Evolutionary conservation across 495 filamentous ascomycete species (phyloP).

Genomic region (Penicillium herquei): DNA sequence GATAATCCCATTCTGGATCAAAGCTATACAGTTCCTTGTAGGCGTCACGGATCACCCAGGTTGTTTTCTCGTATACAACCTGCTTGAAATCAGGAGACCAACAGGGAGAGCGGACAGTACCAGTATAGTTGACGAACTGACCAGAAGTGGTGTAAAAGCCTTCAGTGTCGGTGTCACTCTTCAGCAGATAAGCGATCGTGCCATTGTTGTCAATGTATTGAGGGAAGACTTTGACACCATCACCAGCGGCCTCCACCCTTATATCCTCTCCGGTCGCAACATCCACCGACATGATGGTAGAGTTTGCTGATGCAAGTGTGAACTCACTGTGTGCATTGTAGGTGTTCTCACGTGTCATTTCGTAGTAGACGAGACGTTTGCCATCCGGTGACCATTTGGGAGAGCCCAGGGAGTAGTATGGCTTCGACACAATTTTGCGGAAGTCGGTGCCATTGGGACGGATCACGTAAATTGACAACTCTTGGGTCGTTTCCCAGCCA

Average conservation of each 20-base stretch:
- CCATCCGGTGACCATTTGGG: conserved; percentile 32
- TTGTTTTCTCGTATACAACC: conserved; percentile 29
- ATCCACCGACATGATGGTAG: conserved; percentile 24
- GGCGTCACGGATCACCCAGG: conserved; percentile 23
- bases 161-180: conserved; percentile 14
- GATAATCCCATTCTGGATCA: conserved; percentile 34
- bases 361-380: conserved; percentile 26
- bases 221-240: conserved; percentile 26
- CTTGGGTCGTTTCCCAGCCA: conserved; percentile 35
- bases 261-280: conserved; percentile 21
- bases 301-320: conserved; percentile 14
- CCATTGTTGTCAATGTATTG: conserved; percentile 17
- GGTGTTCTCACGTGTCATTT: conserved; percentile 27
- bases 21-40: conserved; percentile 30
- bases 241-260: conserved; percentile 11
- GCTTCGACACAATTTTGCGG: conserved; percentile 14
- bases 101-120: conserved; percentile 21
- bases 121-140: conserved; percentile 14
- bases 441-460: conserved; percentile 28
- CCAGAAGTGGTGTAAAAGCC: conserved; percentile 24
- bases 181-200: conserved; percentile 25
- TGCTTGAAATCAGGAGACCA: conserved; percentile 30
- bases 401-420: conserved; percentile 22
- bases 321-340: conserved; percentile 30
- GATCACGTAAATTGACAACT: conserved; percentile 29